phyloP scores from a whole-genome alignment of 2,329 filamentous ascomycete genomes.

The Balansia obtecta region DNA sequence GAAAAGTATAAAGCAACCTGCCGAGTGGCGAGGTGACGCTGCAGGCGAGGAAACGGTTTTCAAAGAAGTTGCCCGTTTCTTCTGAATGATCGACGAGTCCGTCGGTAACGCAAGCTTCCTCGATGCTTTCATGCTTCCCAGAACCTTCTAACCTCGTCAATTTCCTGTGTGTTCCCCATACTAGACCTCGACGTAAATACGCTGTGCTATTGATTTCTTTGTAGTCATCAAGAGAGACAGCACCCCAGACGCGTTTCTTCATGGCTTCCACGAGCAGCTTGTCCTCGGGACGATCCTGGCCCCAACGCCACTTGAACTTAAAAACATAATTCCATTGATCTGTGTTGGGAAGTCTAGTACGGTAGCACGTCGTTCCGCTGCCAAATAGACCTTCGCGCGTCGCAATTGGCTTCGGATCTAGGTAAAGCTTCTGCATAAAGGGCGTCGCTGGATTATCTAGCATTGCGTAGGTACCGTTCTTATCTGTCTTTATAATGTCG shows the following conservation, averaged over 20 bases:
- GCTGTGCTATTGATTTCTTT: slow-evolving; percentile 11
- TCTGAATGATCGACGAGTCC: slow-evolving; percentile 8
- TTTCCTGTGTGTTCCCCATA: slow-evolving; percentile 8
- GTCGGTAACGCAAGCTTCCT: not conserved
- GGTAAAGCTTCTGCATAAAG: not conserved
- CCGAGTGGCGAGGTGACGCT: slow-evolving; percentile 11
- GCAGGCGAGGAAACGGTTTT: slow-evolving; percentile 11
- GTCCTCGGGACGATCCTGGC: slow-evolving; percentile 16
- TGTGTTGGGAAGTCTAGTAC: slow-evolving; percentile 14
- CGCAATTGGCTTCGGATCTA: slow-evolving; percentile 15
- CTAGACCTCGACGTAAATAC: slow-evolving; percentile 8
- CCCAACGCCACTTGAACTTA: slow-evolving; percentile 23
- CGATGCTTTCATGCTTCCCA: not conserved
- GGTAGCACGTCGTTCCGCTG: slow-evolving; percentile 20
- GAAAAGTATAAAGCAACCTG: slow-evolving; percentile 10
- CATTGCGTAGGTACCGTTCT: slow-evolving; percentile 9
- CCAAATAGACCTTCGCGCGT: slow-evolving; percentile 15
- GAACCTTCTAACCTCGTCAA: slow-evolving; percentile 1
- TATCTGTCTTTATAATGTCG: slow-evolving; percentile 13
- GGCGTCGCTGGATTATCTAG: not conserved
- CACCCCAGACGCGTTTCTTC: slow-evolving; percentile 16
- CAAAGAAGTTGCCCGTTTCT: slow-evolving; percentile 7
- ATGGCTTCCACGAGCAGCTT: slow-evolving; percentile 18
- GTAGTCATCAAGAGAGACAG: slow-evolving; percentile 16
- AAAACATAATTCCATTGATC: slow-evolving; percentile 16